A percentile compares a stretch with the other conserved stretches of the same genome.
These are phyloP conservation scores for Penicillium angulare DNA, from an alignment of 495 filamentous ascomycete species.

Conservation along the genomic window DNA sequence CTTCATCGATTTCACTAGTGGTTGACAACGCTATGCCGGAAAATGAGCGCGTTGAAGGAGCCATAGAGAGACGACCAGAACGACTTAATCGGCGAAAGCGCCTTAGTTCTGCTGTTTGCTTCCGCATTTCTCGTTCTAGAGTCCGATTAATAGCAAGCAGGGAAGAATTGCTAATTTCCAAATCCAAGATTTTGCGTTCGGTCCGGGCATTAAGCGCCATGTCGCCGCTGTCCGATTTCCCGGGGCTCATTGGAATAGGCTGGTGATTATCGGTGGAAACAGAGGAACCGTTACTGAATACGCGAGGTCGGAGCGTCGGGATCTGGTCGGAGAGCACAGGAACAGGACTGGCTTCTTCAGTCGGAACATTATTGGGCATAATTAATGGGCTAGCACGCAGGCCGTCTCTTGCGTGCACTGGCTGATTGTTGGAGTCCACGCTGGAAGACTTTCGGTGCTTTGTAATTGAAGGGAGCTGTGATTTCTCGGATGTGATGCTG, in stretches of 20 bases:
- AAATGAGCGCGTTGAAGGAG: constrained; percentile 42
- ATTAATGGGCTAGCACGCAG: constrained; percentile 38
- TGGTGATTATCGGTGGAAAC: constrained; percentile 29
- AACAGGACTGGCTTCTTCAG: constrained; percentile 13
- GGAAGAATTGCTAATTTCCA: constrained; percentile 97
- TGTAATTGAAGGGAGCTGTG: constrained; percentile 12
- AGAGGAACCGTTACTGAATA: constrained; percentile 42
- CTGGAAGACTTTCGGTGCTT: constrained; percentile 42
- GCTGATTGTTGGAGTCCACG: constrained; percentile 31
- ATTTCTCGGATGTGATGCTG: constrained; percentile 16
- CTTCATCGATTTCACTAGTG: constrained; percentile 38
- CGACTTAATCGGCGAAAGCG: constrained; percentile 79
- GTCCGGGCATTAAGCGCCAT: constrained; percentile 72
- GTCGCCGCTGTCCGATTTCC: constrained; percentile 52
- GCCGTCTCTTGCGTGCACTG: constrained; percentile 17
- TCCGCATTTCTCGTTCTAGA: constrained; percentile 84
- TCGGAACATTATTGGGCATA: constrained; percentile 19
- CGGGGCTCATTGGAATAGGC: constrained; percentile 42
- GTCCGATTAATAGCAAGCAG: constrained; percentile 96
- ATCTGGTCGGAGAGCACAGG: constrained; percentile 30
- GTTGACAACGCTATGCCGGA: constrained; percentile 37
- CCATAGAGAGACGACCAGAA: constrained; percentile 66
- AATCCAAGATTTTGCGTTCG: constrained; percentile 91
- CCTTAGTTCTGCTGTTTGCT: constrained; percentile 85
- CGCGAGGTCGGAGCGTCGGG: constrained; percentile 35